Conservation (phyloP, 2,329 filamentous ascomycete genomes). For the Neofusicoccum laricinum region DNA sequence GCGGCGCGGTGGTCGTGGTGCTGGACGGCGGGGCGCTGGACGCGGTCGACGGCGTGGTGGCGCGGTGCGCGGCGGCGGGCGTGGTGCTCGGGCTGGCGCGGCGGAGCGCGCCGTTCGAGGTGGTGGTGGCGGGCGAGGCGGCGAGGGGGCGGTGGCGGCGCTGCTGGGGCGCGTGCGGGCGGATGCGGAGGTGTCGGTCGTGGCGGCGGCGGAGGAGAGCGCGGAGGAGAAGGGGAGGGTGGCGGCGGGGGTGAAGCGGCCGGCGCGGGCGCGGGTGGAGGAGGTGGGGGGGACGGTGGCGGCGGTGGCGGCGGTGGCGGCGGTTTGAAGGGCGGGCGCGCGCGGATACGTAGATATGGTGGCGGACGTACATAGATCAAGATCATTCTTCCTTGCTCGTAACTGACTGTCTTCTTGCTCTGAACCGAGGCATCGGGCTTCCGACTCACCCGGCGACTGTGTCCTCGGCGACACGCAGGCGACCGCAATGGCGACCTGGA, state of each 20-base stretch:
- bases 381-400: not conserved
- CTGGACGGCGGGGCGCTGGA: not conserved
- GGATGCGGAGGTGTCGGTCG: not conserved
- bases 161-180: not conserved
- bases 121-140: not conserved
- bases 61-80: not conserved
- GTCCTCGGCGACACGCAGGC: no score
- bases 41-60: not conserved
- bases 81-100: not conserved
- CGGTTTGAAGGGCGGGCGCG: not conserved
- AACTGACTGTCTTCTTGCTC: not conserved
- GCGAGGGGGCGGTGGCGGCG: not conserved
- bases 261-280: not conserved
- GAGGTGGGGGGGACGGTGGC: not conserved
- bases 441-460: not conserved
- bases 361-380: not conserved
- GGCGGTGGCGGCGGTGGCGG: not conserved
- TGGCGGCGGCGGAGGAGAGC: not conserved
- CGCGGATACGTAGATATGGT: not conserved
- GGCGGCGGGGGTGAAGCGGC: not conserved
- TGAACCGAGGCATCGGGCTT: no score
- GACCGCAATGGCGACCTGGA: no score
- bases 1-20: not conserved
- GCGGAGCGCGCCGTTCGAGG: conserved; percentile 17
- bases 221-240: not conserved